Base-by-base conservation (phyloP, 2,329 filamentous ascomycete genomes). In the Neonectria neomacrospora region DNA sequence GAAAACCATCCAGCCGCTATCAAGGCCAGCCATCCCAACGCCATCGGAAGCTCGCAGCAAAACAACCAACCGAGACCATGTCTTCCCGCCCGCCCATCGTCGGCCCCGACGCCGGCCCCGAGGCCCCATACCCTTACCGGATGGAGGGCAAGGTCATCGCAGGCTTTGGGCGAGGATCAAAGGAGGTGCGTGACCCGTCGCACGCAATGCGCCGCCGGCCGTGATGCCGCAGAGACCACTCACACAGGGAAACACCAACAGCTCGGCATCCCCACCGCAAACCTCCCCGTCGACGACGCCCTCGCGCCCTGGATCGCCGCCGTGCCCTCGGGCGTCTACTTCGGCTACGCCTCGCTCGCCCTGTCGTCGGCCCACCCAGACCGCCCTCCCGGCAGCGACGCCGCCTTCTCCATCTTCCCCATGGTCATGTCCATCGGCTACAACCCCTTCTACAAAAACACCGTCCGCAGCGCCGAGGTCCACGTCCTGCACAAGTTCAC, bases 361-460 rank as follows among this genome's bases (percentile, higher is more conserved):
- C 84, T 90, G 10, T 82, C 86, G 0, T 2, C 77, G 0, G 62
- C 76, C 2, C 85, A 87, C 71, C 82, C 85, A 1, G 78, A 85
- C 70, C 72, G 69, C 50, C 65, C 64, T 12, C 28, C 65, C 44
- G 57, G 67, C 2, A 56, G 70, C 42, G 70, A 74, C 61, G 71
- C 74, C 8, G 50, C 58, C 51, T 76, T 78, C 67, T 59, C 69
- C 62, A 82, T 96, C 60, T 93, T 90, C 78, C 93, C 93, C 1
- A 96, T 96, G 86, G 94, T 97, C 69, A 92, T 97, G 90, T 93
- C 89, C 65, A 95, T 97, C 69, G 96, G 96, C 47, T 98, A 94
- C 86, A 99, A 98, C 80, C 96, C 96, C 0, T 98, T 94, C 81
- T 99, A 97, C 86, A 94, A 94, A 77, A 98, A 99, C 84, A 90